Percentiles rank a stretch among this genome's conserved stretches.
phyloP scores from a whole-genome alignment of 2,329 filamentous ascomycete species.

The Fonsecaea multimorphosa region DNA sequence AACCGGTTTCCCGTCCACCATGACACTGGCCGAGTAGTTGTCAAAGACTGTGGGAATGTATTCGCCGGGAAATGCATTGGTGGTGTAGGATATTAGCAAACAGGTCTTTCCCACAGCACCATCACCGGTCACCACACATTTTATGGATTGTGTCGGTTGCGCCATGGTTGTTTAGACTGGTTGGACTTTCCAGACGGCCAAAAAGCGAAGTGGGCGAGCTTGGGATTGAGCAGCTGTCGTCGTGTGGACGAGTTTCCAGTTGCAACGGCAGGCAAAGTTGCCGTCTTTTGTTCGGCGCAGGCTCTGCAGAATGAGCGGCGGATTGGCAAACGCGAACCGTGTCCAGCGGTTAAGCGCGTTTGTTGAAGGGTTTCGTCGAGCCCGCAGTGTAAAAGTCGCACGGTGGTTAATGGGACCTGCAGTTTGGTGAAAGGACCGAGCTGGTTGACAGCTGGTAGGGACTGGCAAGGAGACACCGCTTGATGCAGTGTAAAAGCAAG shows the following conservation, averaged over 20 bases:
- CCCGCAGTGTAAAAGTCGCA: slow-evolving; percentile 28
- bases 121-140: slow-evolving; percentile 99
- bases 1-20: slow-evolving; percentile 98
- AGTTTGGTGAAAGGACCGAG: slow-evolving; percentile 14
- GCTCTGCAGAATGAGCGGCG: slow-evolving; percentile 3
- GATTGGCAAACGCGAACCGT: slow-evolving; percentile 29
- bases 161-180: slow-evolving; percentile 23
- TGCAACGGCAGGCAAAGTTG: neutral
- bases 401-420: slow-evolving; percentile 23
- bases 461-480: slow-evolving; percentile 1
- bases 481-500: slow-evolving; percentile 14
- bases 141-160: slow-evolving; percentile 39
- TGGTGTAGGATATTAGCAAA: slow-evolving; percentile 98
- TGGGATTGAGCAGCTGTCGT: neutral
- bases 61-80: slow-evolving; percentile 99
- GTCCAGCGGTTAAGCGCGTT: slow-evolving; percentile 33
- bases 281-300: neutral
- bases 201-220: neutral
- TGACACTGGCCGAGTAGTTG: slow-evolving; percentile 98
- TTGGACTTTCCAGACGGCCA: neutral
- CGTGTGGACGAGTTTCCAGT: neutral
- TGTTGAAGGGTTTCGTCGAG: slow-evolving; percentile 11
- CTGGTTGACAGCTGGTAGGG: slow-evolving; percentile 3
- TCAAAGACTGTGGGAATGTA: slow-evolving; percentile 99
- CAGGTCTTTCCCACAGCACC: slow-evolving; percentile 99